Conservation (phyloP, 495 filamentous ascomycete genomes). For the Tuber calosporum region DNA sequence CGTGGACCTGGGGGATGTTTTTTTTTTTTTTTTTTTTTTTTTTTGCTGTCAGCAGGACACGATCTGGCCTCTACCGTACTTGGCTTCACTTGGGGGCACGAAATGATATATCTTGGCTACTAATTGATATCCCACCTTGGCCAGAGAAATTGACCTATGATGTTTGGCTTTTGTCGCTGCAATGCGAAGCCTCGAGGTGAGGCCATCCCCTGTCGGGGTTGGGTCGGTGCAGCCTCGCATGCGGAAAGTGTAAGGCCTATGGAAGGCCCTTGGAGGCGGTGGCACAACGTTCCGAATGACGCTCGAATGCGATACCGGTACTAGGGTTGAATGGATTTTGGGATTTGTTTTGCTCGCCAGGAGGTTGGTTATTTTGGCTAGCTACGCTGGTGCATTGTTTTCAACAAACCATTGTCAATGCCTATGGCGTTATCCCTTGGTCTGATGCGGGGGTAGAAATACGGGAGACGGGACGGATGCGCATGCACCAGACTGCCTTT, state of each 20-base stretch:
- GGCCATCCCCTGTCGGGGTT: not conserved
- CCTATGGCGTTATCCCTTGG: not conserved
- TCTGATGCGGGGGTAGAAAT: not conserved
- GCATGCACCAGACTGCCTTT: not conserved
- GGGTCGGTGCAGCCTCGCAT: not conserved
- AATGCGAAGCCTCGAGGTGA: not conserved
- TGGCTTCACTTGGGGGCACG: conserved; percentile 3
- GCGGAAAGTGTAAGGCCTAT: not conserved
- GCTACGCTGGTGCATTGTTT: not conserved
- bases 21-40: conserved; percentile 6
- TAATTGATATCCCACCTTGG: not conserved
- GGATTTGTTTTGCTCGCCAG: not conserved
- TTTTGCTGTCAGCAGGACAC: conserved; percentile 5
- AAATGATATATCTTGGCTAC: conserved; percentile 27
- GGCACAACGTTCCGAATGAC: not conserved
- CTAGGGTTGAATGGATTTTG: not conserved
- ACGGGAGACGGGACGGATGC: not conserved
- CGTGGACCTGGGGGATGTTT: conserved; percentile 2
- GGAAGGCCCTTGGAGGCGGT: not conserved
- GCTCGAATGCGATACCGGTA: not conserved
- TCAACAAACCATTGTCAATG: not conserved
- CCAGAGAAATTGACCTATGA: not conserved
- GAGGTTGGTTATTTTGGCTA: not conserved
- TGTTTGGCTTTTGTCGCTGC: not conserved
- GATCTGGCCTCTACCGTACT: not conserved